Percentiles rank a stretch among this genome's conserved stretches.
phyloP scores from a whole-genome alignment of 768 basidiomycete genomes.

The Rhodotorula kratochvilovae region DNA sequence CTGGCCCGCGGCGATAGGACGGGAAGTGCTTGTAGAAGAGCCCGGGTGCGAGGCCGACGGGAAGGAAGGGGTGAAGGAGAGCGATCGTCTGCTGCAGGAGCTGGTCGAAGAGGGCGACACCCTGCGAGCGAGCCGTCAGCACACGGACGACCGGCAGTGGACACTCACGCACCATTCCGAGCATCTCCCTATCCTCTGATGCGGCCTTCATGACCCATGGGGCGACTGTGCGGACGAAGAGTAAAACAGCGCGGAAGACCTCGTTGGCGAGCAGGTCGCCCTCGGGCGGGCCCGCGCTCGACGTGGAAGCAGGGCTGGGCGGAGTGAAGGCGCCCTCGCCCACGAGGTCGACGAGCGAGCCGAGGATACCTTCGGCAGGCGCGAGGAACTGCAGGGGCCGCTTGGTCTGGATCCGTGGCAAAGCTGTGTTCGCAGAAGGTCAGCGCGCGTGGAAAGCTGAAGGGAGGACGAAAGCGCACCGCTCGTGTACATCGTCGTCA shows the following conservation, averaged over 20 bases:
- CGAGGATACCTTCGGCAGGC: not conserved
- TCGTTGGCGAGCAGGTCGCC: not conserved
- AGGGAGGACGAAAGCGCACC: too few relatives aligned
- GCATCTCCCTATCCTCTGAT: not conserved
- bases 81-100: not conserved
- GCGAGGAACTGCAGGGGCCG: not conserved
- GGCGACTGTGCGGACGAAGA: not conserved
- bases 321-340: not conserved
- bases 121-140: not conserved
- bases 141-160: not conserved
- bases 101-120: not conserved
- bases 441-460: not conserved
- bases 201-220: not conserved
- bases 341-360: not conserved
- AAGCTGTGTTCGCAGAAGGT: not conserved
- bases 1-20: not conserved
- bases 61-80: not conserved
- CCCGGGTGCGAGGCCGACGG: not conserved
- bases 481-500: not conserved
- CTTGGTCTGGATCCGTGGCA: not conserved
- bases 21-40: slow-evolving; percentile 3
- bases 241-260: not conserved
- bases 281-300: too few relatives aligned
- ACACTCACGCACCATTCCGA: not conserved
- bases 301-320: not conserved